Percentiles rank a stretch among this genome's conserved stretches.
These are phyloP conservation scores for Fusarium buxicola DNA, from an alignment of 2,329 filamentous ascomycete genomes.

Conservation along the genomic window DNA sequence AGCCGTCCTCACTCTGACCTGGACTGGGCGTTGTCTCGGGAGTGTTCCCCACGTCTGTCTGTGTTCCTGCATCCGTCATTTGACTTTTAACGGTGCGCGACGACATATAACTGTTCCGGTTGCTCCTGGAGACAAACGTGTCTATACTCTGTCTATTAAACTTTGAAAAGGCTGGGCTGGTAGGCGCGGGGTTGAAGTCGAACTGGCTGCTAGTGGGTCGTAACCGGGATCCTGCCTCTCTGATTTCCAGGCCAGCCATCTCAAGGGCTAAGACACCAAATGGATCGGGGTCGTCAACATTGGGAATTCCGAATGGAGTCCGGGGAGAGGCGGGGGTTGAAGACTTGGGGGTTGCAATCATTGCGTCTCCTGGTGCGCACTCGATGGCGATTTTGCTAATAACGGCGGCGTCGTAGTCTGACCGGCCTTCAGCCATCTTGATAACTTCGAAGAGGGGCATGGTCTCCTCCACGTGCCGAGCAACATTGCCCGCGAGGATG, in stretches of 20 bases:
- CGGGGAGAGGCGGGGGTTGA: conserved; percentile 52
- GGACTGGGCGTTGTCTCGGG: conserved; percentile 67
- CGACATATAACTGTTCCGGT: conserved; percentile 81
- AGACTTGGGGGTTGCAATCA: conserved; percentile 61
- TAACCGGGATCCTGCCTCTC: conserved; percentile 80
- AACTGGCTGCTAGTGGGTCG: conserved; percentile 84
- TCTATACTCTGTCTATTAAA: conserved; percentile 77
- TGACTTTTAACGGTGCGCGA: conserved; percentile 75
- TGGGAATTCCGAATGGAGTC: conserved; percentile 80
- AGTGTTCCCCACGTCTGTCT: conserved; percentile 67
- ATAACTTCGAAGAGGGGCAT: conserved; percentile 81
- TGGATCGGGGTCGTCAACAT: conserved; percentile 85
- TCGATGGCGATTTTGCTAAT: conserved; percentile 72
- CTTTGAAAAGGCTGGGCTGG: conserved; percentile 74
- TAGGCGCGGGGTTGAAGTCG: conserved; percentile 81
- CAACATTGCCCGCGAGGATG: conserved; percentile 67
- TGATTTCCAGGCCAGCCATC: conserved; percentile 87
- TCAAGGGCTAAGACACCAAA: conserved; percentile 93
- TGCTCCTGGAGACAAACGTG: conserved; percentile 68
- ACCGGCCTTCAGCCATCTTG: conserved; percentile 87
- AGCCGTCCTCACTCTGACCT: conserved; percentile 65
- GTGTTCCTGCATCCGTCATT: conserved; percentile 76
- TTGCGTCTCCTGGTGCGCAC: conserved; percentile 80
- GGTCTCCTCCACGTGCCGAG: conserved; percentile 65
- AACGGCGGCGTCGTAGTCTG: conserved; percentile 75